phyloP scores from a whole-genome alignment of 73 alveolate genomes.

The Diophrys appendiculata region DNA sequence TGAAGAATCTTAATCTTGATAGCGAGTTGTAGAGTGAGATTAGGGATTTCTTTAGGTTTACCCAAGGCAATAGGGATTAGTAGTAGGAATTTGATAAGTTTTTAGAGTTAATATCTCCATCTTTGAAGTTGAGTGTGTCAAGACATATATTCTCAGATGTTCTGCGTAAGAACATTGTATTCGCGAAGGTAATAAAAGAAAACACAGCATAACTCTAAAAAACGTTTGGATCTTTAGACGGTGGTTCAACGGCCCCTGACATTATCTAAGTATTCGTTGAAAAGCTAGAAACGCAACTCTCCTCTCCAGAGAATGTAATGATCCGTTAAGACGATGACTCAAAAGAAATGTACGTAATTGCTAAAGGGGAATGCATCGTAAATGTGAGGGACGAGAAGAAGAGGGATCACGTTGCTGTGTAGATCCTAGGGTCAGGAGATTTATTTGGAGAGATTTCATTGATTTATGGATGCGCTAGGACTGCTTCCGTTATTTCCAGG shows the following conservation, averaged over 20 bases:
- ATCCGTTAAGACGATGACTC: no score
- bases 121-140: conserved; percentile 37
- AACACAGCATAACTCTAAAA: conserved; percentile 40
- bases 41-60: conserved; percentile 8
- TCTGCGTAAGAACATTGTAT: conserved; percentile 14
- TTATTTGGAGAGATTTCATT: conserved; percentile 96
- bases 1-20: conserved; percentile 19
- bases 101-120: conserved; percentile 55
- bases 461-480: conserved; percentile 63
- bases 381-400: conserved; percentile 54
- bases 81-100: conserved; percentile 46
- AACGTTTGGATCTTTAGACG: conserved; percentile 22
- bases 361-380: conserved; percentile 61
- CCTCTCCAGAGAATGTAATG: no score
- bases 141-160: conserved; percentile 19
- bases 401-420: conserved; percentile 59
- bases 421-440: conserved; percentile 78
- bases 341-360: conserved; percentile 22
- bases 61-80: conserved; percentile 41
- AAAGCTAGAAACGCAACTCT: no score
- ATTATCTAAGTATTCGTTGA: no score
- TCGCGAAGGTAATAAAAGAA: not conserved
- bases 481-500: conserved; percentile 78
- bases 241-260: no score
- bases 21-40: conserved; percentile 5